Evolutionary conservation across 768 basidiomycete genomes (phyloP).

Genomic region (Mycena indigotica): DNA sequence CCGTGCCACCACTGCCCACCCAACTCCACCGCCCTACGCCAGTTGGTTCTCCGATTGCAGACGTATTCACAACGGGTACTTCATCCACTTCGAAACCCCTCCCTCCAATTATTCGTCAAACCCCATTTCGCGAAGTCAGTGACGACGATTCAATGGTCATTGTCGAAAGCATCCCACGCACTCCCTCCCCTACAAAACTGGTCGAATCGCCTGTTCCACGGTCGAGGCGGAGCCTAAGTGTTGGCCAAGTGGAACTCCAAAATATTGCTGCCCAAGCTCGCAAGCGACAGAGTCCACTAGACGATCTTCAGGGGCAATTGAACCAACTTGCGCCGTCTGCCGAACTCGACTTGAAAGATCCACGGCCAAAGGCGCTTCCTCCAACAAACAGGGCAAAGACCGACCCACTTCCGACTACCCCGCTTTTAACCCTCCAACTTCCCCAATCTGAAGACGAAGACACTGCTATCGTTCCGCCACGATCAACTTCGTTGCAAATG

Average conservation of each 20-base stretch:
- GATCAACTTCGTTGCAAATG: conserved; percentile 51
- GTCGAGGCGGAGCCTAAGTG: conserved; percentile 75
- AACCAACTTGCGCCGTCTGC: conserved; percentile 64
- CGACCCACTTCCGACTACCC: neutral
- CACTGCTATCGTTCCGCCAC: conserved; percentile 45
- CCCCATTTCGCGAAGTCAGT: conserved; percentile 34
- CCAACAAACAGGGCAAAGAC: neutral
- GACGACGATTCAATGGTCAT: conserved; percentile 63
- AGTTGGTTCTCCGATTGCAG: conserved; percentile 48
- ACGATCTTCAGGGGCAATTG: conserved; percentile 74
- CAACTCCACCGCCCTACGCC: conserved; percentile 40
- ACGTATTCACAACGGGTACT: conserved; percentile 47
- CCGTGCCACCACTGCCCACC: conserved; percentile 56
- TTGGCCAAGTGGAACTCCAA: conserved; percentile 63
- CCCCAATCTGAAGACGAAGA: conserved; percentile 29
- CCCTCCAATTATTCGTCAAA: conserved; percentile 53
- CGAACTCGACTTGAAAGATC: conserved; percentile 65
- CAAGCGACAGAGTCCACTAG: conserved; percentile 37
- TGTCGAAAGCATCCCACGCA: conserved; percentile 48
- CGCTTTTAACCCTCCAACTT: conserved; percentile 33
- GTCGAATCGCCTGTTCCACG: conserved; percentile 31
- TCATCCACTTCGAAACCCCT: conserved; percentile 58
- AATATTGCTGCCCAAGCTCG: conserved; percentile 43
- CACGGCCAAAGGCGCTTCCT: conserved; percentile 28
- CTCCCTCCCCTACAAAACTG: conserved; percentile 34